Evolutionary conservation across 257 asterid species (phyloP).

Genomic region (Cordia subcordata): DNA sequence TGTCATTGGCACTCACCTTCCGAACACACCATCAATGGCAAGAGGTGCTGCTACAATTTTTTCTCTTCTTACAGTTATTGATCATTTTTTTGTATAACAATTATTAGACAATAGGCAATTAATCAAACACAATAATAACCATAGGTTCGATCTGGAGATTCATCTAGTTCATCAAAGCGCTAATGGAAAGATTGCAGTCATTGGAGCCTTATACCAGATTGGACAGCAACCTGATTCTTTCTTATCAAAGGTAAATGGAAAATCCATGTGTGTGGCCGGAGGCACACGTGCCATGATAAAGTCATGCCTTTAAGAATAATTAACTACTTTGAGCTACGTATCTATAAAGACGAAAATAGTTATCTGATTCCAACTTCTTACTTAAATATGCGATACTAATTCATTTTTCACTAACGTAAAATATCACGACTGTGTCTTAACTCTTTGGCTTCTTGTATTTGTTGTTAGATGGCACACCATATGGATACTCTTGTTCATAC

Average conservation of each 20-base stretch:
- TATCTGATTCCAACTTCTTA: no score
- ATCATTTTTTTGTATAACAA: not conserved
- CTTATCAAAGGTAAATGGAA: slow-evolving; percentile 25
- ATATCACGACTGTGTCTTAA: no score
- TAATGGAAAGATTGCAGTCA: slow-evolving; percentile 47
- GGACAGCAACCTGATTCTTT: slow-evolving; percentile 56
- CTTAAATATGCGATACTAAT: no score
- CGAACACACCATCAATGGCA: slow-evolving; percentile 71
- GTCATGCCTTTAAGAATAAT: no score
- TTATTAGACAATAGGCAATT: no score
- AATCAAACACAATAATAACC: no score
- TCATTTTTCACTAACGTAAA: no score
- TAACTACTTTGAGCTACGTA: no score
- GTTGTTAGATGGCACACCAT: not conserved
- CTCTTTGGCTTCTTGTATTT: not conserved
- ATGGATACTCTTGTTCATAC: slow-evolving; percentile 13
- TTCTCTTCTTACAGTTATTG: not conserved
- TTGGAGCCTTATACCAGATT: slow-evolving; percentile 56
- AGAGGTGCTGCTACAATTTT: slow-evolving; percentile 26
- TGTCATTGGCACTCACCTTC: slow-evolving; percentile 86
- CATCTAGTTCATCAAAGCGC: slow-evolving; percentile 66
- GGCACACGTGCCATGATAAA: no score
- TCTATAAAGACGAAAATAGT: no score
- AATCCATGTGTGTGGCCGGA: no score
- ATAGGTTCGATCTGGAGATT: slow-evolving; percentile 57